phyloP scores from a whole-genome alignment of 1,284 basidiomycete genomes.

The Cutaneotrichosporon sp. region DNA sequence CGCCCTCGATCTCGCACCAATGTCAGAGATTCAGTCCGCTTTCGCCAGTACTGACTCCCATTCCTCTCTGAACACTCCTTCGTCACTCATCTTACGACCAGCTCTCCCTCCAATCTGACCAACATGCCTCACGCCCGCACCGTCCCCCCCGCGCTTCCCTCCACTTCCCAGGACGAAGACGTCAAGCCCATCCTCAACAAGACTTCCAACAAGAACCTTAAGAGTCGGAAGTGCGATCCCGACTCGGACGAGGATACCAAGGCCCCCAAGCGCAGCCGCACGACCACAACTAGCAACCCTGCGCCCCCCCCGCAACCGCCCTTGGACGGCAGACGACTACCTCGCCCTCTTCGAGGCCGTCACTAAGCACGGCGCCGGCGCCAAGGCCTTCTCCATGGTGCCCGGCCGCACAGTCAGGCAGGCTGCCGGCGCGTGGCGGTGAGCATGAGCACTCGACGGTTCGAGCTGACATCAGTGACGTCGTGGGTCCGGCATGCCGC shows the following conservation, averaged over 20 bases:
- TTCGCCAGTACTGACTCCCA: neutral
- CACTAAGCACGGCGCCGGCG: constrained; percentile 3
- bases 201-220: neutral
- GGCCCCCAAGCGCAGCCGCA: constrained; percentile 6
- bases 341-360: constrained; percentile 9
- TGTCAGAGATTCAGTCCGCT: neutral
- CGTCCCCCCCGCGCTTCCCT: neutral
- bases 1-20: neutral
- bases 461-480: neutral
- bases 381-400: constrained; percentile 7
- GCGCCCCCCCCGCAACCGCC: constrained; percentile 1
- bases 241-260: constrained; percentile 1
- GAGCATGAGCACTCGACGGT: neutral
- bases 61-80: neutral
- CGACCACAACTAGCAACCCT: neutral
- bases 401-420: constrained; percentile 14
- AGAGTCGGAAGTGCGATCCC: too few species aligned
- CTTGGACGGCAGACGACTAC: constrained; percentile 16
- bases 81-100: neutral
- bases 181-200: neutral
- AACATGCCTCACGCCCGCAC: neutral
- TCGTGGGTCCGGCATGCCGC: neutral
- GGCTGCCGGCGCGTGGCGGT: constrained; percentile 9
- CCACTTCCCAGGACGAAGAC: neutral
- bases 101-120: too few species aligned